Evolutionary conservation across 1,139 yeast genomes (phyloP).

Genomic region (Suhomyces terraborum): DNA sequence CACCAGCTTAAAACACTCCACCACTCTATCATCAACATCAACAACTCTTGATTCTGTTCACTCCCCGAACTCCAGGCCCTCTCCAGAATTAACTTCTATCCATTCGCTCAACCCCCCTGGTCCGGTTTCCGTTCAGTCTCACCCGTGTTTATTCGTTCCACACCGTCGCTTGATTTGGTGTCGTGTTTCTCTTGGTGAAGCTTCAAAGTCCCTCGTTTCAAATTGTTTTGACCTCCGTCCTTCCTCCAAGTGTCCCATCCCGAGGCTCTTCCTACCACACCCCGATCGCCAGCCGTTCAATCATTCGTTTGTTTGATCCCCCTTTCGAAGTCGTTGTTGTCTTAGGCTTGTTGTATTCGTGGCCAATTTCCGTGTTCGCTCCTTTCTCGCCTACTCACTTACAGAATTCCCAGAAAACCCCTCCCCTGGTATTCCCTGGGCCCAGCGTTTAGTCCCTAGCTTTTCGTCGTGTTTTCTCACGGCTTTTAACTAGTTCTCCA

Average conservation of each 20-base stretch:
- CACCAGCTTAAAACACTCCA: constrained; percentile 1
- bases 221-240: neutral
- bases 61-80: constrained; percentile 4
- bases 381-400: too few species aligned
- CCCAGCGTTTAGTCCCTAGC: neutral
- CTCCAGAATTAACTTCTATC: constrained; percentile 14
- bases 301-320: neutral
- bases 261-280: neutral
- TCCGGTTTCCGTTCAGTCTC: constrained; percentile 1
- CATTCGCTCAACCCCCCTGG: constrained; percentile 11
- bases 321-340: neutral
- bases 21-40: constrained; percentile 1
- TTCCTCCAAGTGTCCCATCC: neutral
- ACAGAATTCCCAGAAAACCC: neutral
- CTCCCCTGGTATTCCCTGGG: neutral
- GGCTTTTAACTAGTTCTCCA: neutral
- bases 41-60: neutral
- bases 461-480: neutral
- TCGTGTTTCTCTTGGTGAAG: neutral
- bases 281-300: neutral
- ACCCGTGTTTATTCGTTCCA: neutral
- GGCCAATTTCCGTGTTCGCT: too few species aligned
- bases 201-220: neutral
- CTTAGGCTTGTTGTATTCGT: too few species aligned
- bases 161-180: neutral